Base-by-base conservation (phyloP, 257 asterid genomes). In the Henckelia pumila region DNA sequence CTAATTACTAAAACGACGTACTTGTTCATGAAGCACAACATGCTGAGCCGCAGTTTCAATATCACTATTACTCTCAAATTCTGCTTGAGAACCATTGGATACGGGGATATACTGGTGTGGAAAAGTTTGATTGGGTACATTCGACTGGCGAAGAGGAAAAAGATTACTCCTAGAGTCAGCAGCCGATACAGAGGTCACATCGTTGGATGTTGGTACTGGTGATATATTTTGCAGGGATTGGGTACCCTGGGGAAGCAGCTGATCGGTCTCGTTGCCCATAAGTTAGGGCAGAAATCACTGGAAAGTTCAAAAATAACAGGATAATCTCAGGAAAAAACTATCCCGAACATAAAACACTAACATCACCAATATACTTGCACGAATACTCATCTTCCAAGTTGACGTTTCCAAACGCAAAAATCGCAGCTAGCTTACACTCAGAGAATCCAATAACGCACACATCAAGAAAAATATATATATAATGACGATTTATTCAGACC, bases 1-100 rank as follows among this genome's bases (percentile, higher is more conserved):
- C 25, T 20, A 61, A 66, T 28, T 20, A 5, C 25, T 55, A 60
- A 70, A 53, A 71, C 7, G 13, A 61, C 69, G 60, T 82, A 90
- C 99, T 76, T 94, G 99, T 78, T 94, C 97, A 61, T 80, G 97
- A 72, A 94, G 73, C 73, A 88, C 83, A 69, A 95, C 95, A 58
- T 67, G 84, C 82, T 83, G 99, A 37, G 90, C 91, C 70, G 89
- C 91, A 65, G 80, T 77, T 67, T 86, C 99, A 55, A 94, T 76
- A 74, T 86, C 93, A 71, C 58, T 73, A 17, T 35, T 66, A 64
- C 77, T 78, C 67, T 63, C 76, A 33, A 77, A 75, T 24, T 76
- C 85, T 61, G 70, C 68, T 33, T 67, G 75, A 44, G 77, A 79
- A 53, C 83, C 75, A 33, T 77, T 61, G 61, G 75, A 47, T 29